phyloP scores from a whole-genome alignment of 176 grass and related monocot species.

The Rhynchospora breviuscula region DNA sequence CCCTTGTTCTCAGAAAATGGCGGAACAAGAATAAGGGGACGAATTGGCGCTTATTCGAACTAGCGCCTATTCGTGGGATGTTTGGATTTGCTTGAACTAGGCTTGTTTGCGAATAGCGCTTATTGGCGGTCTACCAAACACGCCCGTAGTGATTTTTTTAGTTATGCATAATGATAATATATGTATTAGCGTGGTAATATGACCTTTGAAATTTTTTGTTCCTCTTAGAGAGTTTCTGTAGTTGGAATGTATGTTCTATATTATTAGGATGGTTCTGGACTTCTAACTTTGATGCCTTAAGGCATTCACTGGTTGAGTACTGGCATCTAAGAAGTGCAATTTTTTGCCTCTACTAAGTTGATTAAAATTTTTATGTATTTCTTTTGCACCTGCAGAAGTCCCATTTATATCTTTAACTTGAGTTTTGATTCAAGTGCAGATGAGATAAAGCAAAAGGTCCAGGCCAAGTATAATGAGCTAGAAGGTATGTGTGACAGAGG shows the following conservation, averaged over 20 bases:
- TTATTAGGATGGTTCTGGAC: not conserved
- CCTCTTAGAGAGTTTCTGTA: not conserved
- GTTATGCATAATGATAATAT: not conserved
- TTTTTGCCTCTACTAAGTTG: not conserved
- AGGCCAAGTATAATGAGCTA: slow-evolving; percentile 74
- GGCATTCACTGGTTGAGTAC: not conserved
- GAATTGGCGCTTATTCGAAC: too few species aligned
- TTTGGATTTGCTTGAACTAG: too few species aligned
- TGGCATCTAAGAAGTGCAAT: not conserved
- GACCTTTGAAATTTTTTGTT: not conserved
- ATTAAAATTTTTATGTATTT: not conserved
- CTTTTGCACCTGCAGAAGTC: slow-evolving; percentile 6
- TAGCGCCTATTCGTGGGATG: too few species aligned
- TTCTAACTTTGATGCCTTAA: not conserved
- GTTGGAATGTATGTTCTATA: not conserved
- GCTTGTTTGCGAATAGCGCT: too few species aligned
- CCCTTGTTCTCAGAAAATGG: too few species aligned
- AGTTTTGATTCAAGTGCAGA: slow-evolving; percentile 42
- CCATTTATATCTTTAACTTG: slow-evolving; percentile 21
- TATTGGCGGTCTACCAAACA: too few species aligned
- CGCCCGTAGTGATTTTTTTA: not conserved
- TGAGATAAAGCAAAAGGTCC: slow-evolving; percentile 86
- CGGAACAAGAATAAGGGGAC: too few species aligned
- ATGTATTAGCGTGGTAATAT: too few species aligned
- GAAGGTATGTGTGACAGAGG: slow-evolving; percentile 72